Base-by-base conservation (phyloP, 345 rosid species). In the Camelina laxa region DNA sequence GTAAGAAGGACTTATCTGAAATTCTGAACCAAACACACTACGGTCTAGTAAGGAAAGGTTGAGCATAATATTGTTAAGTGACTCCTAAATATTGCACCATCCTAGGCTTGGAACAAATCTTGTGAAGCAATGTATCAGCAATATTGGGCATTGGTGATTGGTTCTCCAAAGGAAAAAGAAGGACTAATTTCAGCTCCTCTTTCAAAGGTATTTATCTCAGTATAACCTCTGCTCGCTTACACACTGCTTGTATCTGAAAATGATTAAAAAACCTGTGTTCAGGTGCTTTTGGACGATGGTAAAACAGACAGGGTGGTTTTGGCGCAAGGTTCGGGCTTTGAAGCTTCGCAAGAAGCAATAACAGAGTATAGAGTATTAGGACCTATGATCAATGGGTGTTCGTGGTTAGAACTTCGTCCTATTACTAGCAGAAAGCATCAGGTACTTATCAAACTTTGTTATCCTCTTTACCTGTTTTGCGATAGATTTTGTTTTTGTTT, bases 121-220 rank as follows among this genome's bases (percentile, higher is more conserved):
- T 88, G 94, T 50, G 79, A 86, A 75, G 89, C 84, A 7, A 91
- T 66, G 80, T 89, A 79, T 75, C 96, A 89, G 83, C 80, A 87
- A 20, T 85, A 83, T 56, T 93, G 98, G 98, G 98, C 91, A 38
- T 79, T 93, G 80, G 96, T 93, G 71, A 93, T 93, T 60, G 98
- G 97, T 73, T 80, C 81, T 76, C 98, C 97, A 48, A 86, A 76
- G 80, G 89, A 91, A 63, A 91, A 87, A 67, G 88, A 89, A 82
- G 98, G 98, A 67, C 30, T 87, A 51, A 83, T 93, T 75, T 58
- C 60, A 64, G 94, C 94, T 80, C 94, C 92, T 65, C 89, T 93
- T 78, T 86, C 94, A 30, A 91, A 89, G 97, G 98, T 91, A 67
- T 9, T 42, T 67, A 15, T 73, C 74, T 73, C 44, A 22, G 21